Evolutionary conservation across 371 early-diverging fungal species (phyloP), one percentile per base, ranked within the genome.

Genomic region (Mortierella sp.): DNA sequence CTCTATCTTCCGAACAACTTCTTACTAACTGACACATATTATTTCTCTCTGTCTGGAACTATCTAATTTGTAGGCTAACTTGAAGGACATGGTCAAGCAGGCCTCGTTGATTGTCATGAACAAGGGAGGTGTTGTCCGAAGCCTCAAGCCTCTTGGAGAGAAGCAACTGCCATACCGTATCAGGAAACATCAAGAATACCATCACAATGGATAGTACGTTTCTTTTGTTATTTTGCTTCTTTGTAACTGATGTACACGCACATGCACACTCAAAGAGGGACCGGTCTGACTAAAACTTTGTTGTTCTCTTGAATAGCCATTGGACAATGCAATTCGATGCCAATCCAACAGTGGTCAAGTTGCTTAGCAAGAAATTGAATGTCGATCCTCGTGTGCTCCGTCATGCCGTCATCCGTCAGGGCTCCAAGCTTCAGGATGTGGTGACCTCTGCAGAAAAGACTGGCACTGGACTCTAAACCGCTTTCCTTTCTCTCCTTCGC

Each of bases 291-390:
- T 37, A 37, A 37, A 37, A 37, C 25, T 44, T 14, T 18, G 16
- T 21, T 18, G 57, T 43, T 18, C 9, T 43, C 46, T 16, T n/a
- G 7, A 2, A 44, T 71, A 92, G 92, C 53, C 92, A 90, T 70
- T 93, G 88, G 88, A 70, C 90, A 28, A 93, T 95, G 93, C 91
- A 91, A 64, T 95, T 94, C 74, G 91, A 93, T 67, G 86, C 93
- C 45, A 89, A 91, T 26, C 93, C 94, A 2, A 66, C 84, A 46
- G 86, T 85, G 11, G 81, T 91, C 69, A 81, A 81, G 63, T 85
- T 87, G 37, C 79, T 94, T 60, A 82, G 84, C 73, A 90, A 90
- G 73, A 84, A 86, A 52, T 86, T 93, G 51, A 74, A 83, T 44
- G 87, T 88, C 59, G 92, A 94, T 75, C 88, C 94, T 53, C 88